These are phyloP conservation scores for Ambrosiella xylebori DNA, from an alignment of 2,329 filamentous ascomycete genomes.

Conservation along the genomic window DNA sequence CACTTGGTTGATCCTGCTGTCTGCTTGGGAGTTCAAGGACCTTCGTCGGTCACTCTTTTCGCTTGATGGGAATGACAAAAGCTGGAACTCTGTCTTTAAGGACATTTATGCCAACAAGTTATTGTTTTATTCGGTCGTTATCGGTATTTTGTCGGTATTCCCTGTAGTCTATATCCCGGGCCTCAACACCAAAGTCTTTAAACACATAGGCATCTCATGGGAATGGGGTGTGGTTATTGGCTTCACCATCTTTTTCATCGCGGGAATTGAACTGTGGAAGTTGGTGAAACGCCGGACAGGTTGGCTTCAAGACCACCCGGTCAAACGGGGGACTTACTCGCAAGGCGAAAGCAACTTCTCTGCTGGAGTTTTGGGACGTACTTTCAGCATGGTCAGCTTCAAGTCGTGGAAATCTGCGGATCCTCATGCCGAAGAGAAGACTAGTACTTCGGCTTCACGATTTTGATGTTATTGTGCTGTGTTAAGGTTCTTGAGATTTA, in stretches of 20 bases:
- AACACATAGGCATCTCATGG: constrained; percentile 55
- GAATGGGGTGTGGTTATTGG: constrained; percentile 56
- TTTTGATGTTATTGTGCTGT: no score
- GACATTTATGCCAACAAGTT: constrained; percentile 56
- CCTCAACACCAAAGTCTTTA: constrained; percentile 54
- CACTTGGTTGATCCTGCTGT: constrained; percentile 56
- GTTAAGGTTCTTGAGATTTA: no score
- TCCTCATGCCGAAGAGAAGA: background rate
- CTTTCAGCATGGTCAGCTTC: constrained; percentile 35
- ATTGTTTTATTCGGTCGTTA: constrained; percentile 47
- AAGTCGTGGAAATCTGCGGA: constrained; percentile 23
- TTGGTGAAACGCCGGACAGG: constrained; percentile 40
- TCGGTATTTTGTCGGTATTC: constrained; percentile 45
- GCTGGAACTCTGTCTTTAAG: constrained; percentile 35
- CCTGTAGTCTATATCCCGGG: constrained; percentile 56
- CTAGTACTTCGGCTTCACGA: background rate
- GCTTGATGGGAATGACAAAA: constrained; percentile 37
- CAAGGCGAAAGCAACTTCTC: constrained; percentile 31
- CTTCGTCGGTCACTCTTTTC: constrained; percentile 55
- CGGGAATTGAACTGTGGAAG: constrained; percentile 57
- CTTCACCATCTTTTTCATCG: constrained; percentile 45
- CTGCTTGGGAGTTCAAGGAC: constrained; percentile 64
- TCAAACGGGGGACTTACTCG: constrained; percentile 32
- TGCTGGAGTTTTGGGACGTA: constrained; percentile 25
- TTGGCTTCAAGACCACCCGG: constrained; percentile 34